Conservation (phyloP, 805 yeast genomes). For the Lachancea thermotolerans region DNA sequence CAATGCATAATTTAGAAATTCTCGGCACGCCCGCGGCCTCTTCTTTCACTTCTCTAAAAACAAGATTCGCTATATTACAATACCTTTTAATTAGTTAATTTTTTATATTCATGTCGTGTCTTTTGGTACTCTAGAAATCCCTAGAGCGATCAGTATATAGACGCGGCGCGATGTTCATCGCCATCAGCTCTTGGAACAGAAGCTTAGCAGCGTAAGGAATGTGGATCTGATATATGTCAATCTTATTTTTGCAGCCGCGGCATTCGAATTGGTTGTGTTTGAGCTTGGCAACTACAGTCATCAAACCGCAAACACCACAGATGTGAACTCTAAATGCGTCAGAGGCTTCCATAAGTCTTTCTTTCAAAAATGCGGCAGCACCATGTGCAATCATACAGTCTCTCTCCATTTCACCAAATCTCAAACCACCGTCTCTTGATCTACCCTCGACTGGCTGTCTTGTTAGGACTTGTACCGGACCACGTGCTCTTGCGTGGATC, state of each 20-base stretch:
- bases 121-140: slow-evolving; percentile 21
- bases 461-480: slow-evolving; percentile 95
- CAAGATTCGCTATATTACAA: no score
- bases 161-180: slow-evolving; percentile 98
- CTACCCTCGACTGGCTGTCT: slow-evolving; percentile 99
- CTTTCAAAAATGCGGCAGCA: slow-evolving; percentile 96
- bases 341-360: slow-evolving; percentile 97
- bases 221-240: slow-evolving; percentile 94
- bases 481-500: slow-evolving; percentile 98
- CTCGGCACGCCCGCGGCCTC: no score
- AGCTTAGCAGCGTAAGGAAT: slow-evolving; percentile 98
- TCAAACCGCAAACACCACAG: slow-evolving; percentile 97
- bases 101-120: no score
- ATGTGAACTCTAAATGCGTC: slow-evolving; percentile 98
- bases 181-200: slow-evolving; percentile 98
- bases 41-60: no score
- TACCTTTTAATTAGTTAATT: no score
- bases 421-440: slow-evolving; percentile 96
- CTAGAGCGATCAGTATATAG: slow-evolving; percentile 83
- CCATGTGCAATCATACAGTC: slow-evolving; percentile 99
- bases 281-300: slow-evolving; percentile 95
- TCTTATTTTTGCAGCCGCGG: slow-evolving; percentile 96
- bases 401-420: slow-evolving; percentile 99
- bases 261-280: slow-evolving; percentile 98
- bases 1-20: slow-evolving; percentile 1